These are phyloP conservation scores for Gonapodya sp. DNA, from an alignment of 192 early-diverging fungal species.

Conservation along the genomic window DNA sequence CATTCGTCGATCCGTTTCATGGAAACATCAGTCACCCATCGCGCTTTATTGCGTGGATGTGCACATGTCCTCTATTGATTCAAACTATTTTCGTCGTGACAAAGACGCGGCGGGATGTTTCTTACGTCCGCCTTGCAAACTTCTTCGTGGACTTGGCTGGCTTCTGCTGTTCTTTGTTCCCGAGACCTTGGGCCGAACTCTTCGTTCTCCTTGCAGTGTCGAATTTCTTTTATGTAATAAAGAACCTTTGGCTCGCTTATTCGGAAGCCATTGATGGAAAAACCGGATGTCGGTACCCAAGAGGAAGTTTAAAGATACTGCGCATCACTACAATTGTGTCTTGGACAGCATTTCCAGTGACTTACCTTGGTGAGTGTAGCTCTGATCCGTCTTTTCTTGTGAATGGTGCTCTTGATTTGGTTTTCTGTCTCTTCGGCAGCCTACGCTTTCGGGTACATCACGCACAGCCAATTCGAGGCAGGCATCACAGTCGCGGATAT, in stretches of 20 bases:
- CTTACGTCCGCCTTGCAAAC: slow-evolving; percentile 13
- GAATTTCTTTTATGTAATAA: slow-evolving; percentile 18
- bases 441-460: background rate
- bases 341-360: slow-evolving; percentile 15
- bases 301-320: slow-evolving; percentile 3
- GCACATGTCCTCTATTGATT: slow-evolving; percentile 20
- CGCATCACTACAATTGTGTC: slow-evolving; percentile 16
- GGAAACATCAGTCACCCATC: background rate
- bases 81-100: slow-evolving; percentile 26
- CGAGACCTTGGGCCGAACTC: slow-evolving; percentile 20
- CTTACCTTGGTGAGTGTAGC: slow-evolving; percentile 16
- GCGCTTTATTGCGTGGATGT: slow-evolving; percentile 20
- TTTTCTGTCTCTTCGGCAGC: too few relatives aligned
- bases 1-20: background rate
- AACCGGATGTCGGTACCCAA: slow-evolving; percentile 18
- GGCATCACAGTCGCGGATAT: background rate
- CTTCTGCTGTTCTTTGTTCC: slow-evolving; percentile 17
- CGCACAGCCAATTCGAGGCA: background rate
- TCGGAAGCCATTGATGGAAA: slow-evolving; percentile 16
- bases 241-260: slow-evolving; percentile 16
- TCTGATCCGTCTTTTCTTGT: background rate
- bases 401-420: too few relatives aligned
- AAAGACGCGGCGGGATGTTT: slow-evolving; percentile 15
- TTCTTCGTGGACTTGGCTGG: slow-evolving; percentile 22
- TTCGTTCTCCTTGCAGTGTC: slow-evolving; percentile 5